phyloP scores from a whole-genome alignment of 257 asterid species.

The Orobanche coerulescens region DNA sequence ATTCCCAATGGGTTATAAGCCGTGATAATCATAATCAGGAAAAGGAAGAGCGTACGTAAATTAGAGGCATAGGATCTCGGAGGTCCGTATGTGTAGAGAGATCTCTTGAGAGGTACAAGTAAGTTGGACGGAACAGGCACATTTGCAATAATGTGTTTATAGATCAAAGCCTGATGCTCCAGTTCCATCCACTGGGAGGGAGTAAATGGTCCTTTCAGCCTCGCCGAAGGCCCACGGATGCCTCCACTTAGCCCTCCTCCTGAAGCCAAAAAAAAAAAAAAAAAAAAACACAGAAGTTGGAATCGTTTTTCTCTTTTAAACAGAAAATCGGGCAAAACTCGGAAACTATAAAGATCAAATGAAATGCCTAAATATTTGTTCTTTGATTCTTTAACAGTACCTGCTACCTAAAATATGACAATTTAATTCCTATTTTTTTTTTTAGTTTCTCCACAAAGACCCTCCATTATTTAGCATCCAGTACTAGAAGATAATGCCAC shows the following conservation, averaged over 20 bases:
- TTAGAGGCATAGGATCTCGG: conserved; percentile 55
- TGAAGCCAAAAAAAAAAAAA: conserved; percentile 14
- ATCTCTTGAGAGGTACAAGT: conserved; percentile 62
- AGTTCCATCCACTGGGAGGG: conserved; percentile 94
- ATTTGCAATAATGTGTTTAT: conserved; percentile 69
- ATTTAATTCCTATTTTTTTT: conserved; percentile 5
- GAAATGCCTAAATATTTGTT: not conserved
- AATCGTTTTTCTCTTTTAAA: not conserved
- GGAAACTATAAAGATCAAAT: not conserved
- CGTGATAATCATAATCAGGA: not conserved
- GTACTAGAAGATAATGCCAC: conserved; percentile 14
- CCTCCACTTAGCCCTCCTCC: conserved; percentile 39
- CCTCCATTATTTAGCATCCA: conserved; percentile 9
- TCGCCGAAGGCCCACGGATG: conserved; percentile 38
- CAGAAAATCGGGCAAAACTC: not conserved
- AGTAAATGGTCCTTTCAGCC: conserved; percentile 68
- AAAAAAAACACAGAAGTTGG: conserved; percentile 16
- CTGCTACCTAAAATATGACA: conserved; percentile 11
- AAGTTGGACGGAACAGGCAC: conserved; percentile 77
- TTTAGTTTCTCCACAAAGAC: not conserved
- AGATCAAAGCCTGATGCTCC: conserved; percentile 88
- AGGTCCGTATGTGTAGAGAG: conserved; percentile 54
- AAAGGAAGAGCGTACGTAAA: conserved; percentile 38
- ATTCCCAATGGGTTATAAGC: not conserved
- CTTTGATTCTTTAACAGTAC: not conserved